Base-by-base conservation (phyloP, 352 stramenopile genomes). In the Blastocystis sp. region DNA sequence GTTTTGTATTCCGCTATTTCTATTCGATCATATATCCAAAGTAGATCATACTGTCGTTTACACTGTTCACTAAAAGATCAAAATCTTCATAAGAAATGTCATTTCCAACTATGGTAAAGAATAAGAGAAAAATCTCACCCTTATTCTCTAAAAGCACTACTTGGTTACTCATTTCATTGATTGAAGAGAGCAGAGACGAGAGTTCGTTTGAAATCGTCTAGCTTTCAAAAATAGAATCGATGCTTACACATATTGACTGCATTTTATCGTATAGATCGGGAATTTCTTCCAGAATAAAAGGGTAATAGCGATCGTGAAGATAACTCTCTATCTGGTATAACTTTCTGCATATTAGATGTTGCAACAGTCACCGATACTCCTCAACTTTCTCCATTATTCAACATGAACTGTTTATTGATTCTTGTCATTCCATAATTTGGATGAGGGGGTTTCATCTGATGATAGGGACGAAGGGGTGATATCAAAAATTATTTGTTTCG, bases 231-330 rank as follows among this genome's bases (percentile, higher is more conserved):
- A 37, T 39, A 37, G 24, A 39, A 37, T 2, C 9, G 37, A 66
- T 26, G 3, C 9, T 13, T 41, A 85, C 73, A n/a, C 47, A 85
- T 50, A 85, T 85, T 24, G 20, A 47, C 39, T 85, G 30, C 11
- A 85, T 85, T 45, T 43, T 56, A 34, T 65, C 53, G 39, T 85
- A 85, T n/a, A 85, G 63, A 26, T 85, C 56, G 13, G 16, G 16
- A 62, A 85, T 54, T 26, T 85, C 47, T 45, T 85, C 73, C 41
- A 85, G 73, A 26, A 85, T 85, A 34, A 85, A 85, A 5, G 73
- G 73, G 41, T 85, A 85, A 55, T 85, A 85, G 20, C 45, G 26
- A 30, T 62, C 34, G 13, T 30, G 50, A 18, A 85, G 43, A 65
- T 62, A 66, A 18, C 63, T 53, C 16, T 85, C 73, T 54, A 85